A percentile compares a stretch with the other conserved stretches of the same genome.
Evolutionary conservation across 2,329 filamentous ascomycete genomes (phyloP).

Genomic region (Xylaria arbuscula): DNA sequence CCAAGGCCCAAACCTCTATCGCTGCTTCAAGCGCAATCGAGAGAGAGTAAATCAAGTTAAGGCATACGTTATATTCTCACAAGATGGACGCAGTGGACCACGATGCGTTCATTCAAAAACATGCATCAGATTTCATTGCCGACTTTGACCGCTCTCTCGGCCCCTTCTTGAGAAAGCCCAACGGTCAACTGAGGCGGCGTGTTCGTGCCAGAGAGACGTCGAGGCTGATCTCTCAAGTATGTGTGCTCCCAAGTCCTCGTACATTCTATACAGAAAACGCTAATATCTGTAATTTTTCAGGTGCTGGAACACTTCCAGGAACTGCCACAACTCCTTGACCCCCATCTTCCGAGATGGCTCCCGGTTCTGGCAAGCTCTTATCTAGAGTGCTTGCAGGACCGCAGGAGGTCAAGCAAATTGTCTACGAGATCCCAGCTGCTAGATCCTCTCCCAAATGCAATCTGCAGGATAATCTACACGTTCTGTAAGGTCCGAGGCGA

Average conservation of each 20-base stretch:
- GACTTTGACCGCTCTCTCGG: slow-evolving; percentile 67
- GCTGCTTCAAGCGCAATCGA: neutral
- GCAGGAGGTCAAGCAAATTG: slow-evolving; percentile 56
- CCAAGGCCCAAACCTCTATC: neutral
- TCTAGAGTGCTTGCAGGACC: slow-evolving; percentile 69
- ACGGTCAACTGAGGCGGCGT: slow-evolving; percentile 61
- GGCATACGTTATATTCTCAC: neutral
- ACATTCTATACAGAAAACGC: slow-evolving; percentile 12
- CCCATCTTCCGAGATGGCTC: slow-evolving; percentile 80
- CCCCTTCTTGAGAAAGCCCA: slow-evolving; percentile 64
- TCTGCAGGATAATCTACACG: slow-evolving; percentile 84
- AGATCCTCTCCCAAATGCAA: slow-evolving; percentile 72
- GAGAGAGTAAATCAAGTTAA: neutral
- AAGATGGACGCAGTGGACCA: slow-evolving; percentile 70
- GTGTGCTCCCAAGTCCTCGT: neutral
- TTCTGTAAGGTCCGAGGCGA: slow-evolving; percentile 95
- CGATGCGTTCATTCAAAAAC: slow-evolving; percentile 71
- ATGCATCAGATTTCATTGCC: slow-evolving; percentile 67
- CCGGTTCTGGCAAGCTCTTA: slow-evolving; percentile 81
- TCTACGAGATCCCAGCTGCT: slow-evolving; percentile 57
- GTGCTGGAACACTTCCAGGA: slow-evolving; percentile 91
- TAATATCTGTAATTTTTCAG: slow-evolving; percentile 50
- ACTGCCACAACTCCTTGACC: slow-evolving; percentile 91
- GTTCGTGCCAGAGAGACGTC: slow-evolving; percentile 63
- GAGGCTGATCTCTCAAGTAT: slow-evolving; percentile 60